Percentiles rank a stretch among this genome's conserved stretches.
Conservation (phyloP, 441 rosid genomes). For the Pelargonium fulgidum region DNA sequence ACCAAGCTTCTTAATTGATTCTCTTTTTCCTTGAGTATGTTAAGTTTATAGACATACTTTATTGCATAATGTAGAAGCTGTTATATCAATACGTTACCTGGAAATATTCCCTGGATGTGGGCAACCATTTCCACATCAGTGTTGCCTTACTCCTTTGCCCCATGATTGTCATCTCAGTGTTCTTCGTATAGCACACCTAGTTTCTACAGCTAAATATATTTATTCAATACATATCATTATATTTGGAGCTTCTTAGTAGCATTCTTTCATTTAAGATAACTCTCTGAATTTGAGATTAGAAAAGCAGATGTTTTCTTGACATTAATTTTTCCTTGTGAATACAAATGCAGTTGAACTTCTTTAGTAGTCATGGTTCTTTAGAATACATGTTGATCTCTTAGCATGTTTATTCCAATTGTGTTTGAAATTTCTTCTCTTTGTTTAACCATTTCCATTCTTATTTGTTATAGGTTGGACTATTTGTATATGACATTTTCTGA, state of each 20-base stretch:
- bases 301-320: too few relatives aligned
- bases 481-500: constrained; percentile 94
- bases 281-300: too few relatives aligned
- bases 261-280: too few relatives aligned
- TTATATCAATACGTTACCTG: neutral
- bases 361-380: too few relatives aligned
- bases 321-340: neutral
- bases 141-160: neutral
- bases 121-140: neutral
- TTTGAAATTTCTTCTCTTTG: neutral
- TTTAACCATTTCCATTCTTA: neutral
- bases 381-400: too few relatives aligned
- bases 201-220: too few relatives aligned
- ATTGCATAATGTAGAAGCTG: neutral
- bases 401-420: neutral
- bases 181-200: neutral
- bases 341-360: too few relatives aligned
- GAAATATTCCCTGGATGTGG: neutral
- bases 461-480: constrained; percentile 73
- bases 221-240: too few relatives aligned
- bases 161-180: neutral
- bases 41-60: neutral
- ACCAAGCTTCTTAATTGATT: neutral
- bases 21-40: neutral
- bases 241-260: too few relatives aligned